A percentile compares a stretch with the other conserved stretches of the same genome.
These are phyloP conservation scores for Colletotrichum aenigma DNA, from an alignment of 2,329 filamentous ascomycete genomes.

Conservation along the genomic window DNA sequence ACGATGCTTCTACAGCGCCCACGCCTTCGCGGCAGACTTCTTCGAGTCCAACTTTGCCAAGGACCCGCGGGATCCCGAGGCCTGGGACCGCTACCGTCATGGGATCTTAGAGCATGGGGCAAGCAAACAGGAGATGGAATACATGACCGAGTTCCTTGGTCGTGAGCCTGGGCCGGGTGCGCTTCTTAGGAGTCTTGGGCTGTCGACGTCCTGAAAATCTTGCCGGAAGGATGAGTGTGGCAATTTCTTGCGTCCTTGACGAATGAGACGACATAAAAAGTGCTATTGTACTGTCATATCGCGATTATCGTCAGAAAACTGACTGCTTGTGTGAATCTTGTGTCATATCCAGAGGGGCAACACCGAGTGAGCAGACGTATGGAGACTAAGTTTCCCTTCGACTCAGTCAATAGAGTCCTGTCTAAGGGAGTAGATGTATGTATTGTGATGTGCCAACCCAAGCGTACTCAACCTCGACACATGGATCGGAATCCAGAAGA, in stretches of 20 bases:
- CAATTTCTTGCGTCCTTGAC: not conserved
- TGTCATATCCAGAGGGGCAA: not conserved
- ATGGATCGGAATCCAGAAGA: not conserved
- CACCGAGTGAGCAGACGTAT: not conserved
- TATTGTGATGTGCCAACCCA: not conserved
- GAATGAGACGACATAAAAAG: not conserved
- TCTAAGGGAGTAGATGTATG: not conserved
- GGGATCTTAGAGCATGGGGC: conserved; percentile 25
- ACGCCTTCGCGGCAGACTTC: conserved; percentile 26
- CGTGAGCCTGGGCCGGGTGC: conserved; percentile 20
- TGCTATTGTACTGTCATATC: not conserved
- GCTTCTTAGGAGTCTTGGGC: not conserved
- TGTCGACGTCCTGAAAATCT: not conserved
- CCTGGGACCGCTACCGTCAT: conserved; percentile 25
- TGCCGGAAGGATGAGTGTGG: not conserved
- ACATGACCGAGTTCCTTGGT: conserved; percentile 27
- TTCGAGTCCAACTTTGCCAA: conserved; percentile 25
- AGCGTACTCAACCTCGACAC: not conserved
- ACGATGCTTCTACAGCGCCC: not conserved
- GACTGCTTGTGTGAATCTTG: not conserved
- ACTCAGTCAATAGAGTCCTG: not conserved
- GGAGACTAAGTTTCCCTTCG: not conserved
- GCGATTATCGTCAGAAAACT: not conserved
- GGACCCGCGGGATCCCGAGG: conserved; percentile 18
- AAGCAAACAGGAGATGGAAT: conserved; percentile 23